phyloP scores from a whole-genome alignment of 2,329 filamentous ascomycete genomes.

The Karstenula rhodostoma region DNA sequence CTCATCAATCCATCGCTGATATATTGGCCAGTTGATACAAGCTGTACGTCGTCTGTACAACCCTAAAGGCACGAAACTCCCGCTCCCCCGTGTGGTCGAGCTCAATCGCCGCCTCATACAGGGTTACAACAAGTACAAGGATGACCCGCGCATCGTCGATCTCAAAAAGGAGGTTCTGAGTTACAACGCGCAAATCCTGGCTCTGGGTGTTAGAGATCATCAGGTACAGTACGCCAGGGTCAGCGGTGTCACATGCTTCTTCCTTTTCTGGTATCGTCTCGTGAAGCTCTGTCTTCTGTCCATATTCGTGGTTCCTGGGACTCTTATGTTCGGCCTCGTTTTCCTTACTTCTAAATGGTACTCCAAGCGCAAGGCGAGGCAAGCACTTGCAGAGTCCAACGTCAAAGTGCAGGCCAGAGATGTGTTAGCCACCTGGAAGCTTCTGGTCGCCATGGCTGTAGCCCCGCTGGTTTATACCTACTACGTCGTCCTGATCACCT shows the following conservation, averaged over 20 bases:
- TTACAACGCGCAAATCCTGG: conserved; percentile 87
- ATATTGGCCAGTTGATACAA: conserved; percentile 73
- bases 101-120: conserved; percentile 89
- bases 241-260: conserved; percentile 77
- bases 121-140: conserved; percentile 91
- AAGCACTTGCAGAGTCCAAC: conserved; percentile 51
- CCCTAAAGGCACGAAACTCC: conserved; percentile 90
- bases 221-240: conserved; percentile 92
- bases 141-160: conserved; percentile 81
- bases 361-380: conserved; percentile 48
- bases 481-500: conserved; percentile 43
- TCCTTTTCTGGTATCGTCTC: conserved; percentile 80
- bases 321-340: conserved; percentile 76
- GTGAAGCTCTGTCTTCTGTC: conserved; percentile 79
- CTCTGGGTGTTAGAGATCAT: conserved; percentile 89
- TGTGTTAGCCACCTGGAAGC: conserved; percentile 53
- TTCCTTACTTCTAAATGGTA: conserved; percentile 49
- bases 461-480: conserved; percentile 45
- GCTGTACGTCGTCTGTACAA: conserved; percentile 93
- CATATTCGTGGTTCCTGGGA: conserved; percentile 83
- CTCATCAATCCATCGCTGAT: conserved; percentile 36
- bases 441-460: conserved; percentile 50
- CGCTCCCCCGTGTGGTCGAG: conserved; percentile 90
- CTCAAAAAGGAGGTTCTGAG: conserved; percentile 78
- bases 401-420: conserved; percentile 52